Base-by-base conservation (phyloP, 192 early-diverging fungal genomes). In the Physocladia obscura region DNA sequence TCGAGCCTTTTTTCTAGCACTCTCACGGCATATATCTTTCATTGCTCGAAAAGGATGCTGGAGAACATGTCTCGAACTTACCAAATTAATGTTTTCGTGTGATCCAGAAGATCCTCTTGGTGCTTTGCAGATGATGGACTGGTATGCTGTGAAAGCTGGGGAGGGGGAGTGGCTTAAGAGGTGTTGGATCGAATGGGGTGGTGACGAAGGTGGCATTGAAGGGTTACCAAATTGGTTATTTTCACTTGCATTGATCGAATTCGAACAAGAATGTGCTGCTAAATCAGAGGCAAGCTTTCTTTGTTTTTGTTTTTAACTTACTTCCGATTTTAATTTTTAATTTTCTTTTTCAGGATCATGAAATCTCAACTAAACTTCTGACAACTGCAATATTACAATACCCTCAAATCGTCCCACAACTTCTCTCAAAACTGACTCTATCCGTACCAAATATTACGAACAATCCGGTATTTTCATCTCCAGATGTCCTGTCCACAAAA, bases 51-150 rank as follows among this genome's bases (percentile, higher is more conserved):
- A 90, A 52, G 94, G 95, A 15, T 95, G 94, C 76, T 97, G 95
- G 95, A 76, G 92, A 38, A 97, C 95, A 24, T 88, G 91, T 22
- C 89, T 94, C 68, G 95, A 96, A 77, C 89, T 94, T 54, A 87
- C 91, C 55, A 97, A 92, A 78, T 77, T 91, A 11, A 78, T 92
- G 37, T 71, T 85, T 63, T 75, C 76, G 68, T 76, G 96, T 58
- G 92, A 94, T 70, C 91, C 92, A 2, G 76, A 78, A 11, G 95
- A 97, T 62, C 91, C 93, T 8, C 78, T 92, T 3, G 85, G 92
- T 4, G 82, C 87, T 2, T 67, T 93, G 35, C 73, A 91, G 64
- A 87, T 88, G 31, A 87, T 96, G 69, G 95, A 97, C 65, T 93
- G 89, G 75, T 89, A 90, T 76, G 92, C 94, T 0, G 64, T 95